phyloP scores from a whole-genome alignment of 108 stramenopile genomes.

The Conticribra weissflogii region DNA sequence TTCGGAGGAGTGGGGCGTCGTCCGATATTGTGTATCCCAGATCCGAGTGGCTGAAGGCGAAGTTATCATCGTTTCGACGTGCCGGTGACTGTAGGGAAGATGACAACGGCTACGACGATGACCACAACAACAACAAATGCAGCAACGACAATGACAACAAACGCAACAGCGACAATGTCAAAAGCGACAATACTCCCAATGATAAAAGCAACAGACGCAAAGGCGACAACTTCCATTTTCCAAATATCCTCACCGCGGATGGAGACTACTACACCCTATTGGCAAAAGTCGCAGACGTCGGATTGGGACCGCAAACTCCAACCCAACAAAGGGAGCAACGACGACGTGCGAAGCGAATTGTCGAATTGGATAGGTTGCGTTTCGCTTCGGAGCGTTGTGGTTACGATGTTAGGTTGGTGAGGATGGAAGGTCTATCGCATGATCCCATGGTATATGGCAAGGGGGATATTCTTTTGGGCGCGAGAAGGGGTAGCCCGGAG shows the following conservation, averaged over 20 bases:
- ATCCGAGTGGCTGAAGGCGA: constrained; percentile 43
- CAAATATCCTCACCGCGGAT: too few relatives aligned
- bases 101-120: too few relatives aligned
- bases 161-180: neutral
- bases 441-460: constrained; percentile 55
- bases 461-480: constrained; percentile 52
- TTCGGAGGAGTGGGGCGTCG: constrained; percentile 47
- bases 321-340: constrained; percentile 46
- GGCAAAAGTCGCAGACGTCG: constrained; percentile 57
- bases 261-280: constrained; percentile 25
- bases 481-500: constrained; percentile 16
- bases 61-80: too few relatives aligned
- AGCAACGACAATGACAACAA: neutral
- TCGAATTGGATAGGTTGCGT: constrained; percentile 52
- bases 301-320: constrained; percentile 58
- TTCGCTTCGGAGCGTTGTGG: constrained; percentile 32
- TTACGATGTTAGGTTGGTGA: constrained; percentile 49
- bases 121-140: neutral
- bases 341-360: constrained; percentile 46
- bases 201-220: too few relatives aligned
- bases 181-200: too few relatives aligned
- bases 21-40: constrained; percentile 47
- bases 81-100: too few relatives aligned
- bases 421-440: constrained; percentile 40
- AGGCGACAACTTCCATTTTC: too few relatives aligned